These are phyloP conservation scores for Cucurbita ficifolia DNA, from an alignment of 306 rosid species.

Conservation along the genomic window DNA sequence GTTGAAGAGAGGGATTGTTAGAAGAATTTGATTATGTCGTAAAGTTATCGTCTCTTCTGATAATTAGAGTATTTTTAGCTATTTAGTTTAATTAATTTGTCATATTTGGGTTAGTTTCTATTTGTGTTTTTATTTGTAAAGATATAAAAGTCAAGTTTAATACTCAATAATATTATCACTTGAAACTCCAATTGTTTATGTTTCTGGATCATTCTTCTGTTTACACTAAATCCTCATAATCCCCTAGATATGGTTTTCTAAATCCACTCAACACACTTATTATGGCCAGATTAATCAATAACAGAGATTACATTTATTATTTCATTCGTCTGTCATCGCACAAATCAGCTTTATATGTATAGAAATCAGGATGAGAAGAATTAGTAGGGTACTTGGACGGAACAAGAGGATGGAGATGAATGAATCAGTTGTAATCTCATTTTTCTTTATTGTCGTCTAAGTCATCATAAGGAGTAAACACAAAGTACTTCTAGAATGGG, in stretches of 20 bases:
- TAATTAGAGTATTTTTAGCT: too few species aligned
- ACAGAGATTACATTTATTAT: neutral
- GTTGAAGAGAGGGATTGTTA: too few species aligned
- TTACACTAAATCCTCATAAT: neutral
- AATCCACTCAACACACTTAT: neutral
- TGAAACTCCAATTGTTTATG: too few species aligned
- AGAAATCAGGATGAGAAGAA: neutral
- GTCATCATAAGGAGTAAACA: constrained; percentile 49
- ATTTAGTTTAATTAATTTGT: too few species aligned
- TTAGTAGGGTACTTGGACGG: neutral
- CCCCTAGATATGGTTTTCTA: neutral
- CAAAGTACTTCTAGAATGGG: constrained; percentile 86
- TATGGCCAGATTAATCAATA: neutral
- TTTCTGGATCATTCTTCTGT: too few species aligned
- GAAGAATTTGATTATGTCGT: too few species aligned
- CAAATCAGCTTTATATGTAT: neutral
- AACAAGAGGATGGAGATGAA: neutral
- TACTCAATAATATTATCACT: too few species aligned
- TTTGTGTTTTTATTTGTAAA: too few species aligned
- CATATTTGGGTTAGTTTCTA: too few species aligned
- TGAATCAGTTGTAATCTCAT: neutral
- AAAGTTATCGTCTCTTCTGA: too few species aligned
- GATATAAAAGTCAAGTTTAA: too few species aligned
- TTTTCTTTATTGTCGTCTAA: neutral
- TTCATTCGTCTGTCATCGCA: neutral